phyloP scores from a whole-genome alignment of 2,329 filamentous ascomycete genomes.

The Fusarium sp. region DNA sequence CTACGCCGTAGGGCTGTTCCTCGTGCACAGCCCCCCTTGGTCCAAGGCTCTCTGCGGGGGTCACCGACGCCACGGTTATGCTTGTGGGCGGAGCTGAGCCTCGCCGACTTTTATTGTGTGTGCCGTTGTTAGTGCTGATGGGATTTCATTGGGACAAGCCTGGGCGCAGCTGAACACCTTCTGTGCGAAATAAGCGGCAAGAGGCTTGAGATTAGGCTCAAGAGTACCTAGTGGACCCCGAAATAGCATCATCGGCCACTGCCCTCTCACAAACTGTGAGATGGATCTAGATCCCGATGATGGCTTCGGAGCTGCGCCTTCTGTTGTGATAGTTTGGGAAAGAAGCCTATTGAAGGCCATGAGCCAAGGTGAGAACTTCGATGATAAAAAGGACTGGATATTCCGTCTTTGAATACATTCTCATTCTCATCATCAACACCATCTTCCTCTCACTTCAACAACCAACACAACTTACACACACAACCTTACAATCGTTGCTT shows the following conservation, averaged over 20 bases:
- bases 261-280: background rate
- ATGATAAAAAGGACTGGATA: background rate
- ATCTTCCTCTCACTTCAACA: slow-evolving; percentile 1
- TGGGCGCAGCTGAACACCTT: background rate
- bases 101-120: background rate
- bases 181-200: background rate
- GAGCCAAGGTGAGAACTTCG: background rate
- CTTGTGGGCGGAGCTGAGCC: background rate
- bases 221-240: background rate
- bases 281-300: background rate
- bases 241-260: background rate
- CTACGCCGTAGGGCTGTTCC: background rate
- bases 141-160: background rate
- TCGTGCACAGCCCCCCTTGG: background rate
- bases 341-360: background rate
- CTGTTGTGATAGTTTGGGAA: background rate
- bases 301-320: background rate
- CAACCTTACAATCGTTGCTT: background rate
- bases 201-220: background rate
- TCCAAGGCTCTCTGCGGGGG: background rate
- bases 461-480: background rate
- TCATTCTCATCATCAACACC: slow-evolving; percentile 14
- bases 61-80: background rate
- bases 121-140: background rate
- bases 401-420: background rate